These are phyloP conservation scores for Globisporangium abappressorium DNA, from an alignment of 352 stramenopile species.

Conservation along the genomic window DNA sequence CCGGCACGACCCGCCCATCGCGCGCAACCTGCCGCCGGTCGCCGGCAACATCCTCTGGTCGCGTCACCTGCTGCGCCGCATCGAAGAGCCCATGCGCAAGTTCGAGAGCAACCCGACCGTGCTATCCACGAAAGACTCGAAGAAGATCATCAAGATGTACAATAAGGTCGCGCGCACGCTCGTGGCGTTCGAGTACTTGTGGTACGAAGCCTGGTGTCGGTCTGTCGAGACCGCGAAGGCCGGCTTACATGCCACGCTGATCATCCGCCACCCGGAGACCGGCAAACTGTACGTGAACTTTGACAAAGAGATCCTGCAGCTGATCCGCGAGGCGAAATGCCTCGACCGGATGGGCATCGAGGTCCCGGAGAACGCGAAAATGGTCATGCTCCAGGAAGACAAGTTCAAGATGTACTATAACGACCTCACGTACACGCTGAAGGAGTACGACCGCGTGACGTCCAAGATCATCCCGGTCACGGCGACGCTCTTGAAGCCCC, in stretches of 20 bases:
- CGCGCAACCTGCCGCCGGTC: constrained; percentile 79
- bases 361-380: constrained; percentile 77
- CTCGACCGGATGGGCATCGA: constrained; percentile 81
- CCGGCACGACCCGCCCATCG: constrained; percentile 79
- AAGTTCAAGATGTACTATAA: constrained; percentile 89
- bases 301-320: constrained; percentile 85
- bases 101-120: constrained; percentile 85
- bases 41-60: constrained; percentile 87
- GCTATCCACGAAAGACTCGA: constrained; percentile 83
- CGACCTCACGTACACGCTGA: constrained; percentile 73
- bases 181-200: constrained; percentile 89
- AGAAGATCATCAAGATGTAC: constrained; percentile 91
- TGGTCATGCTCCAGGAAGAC: constrained; percentile 84
- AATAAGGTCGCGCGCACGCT: constrained; percentile 88
- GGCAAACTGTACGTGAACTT: constrained; percentile 86
- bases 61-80: constrained; percentile 77
- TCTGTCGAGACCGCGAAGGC: constrained; percentile 76
- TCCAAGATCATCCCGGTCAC: constrained; percentile 75
- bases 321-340: constrained; percentile 85
- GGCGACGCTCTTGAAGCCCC: constrained; percentile 46
- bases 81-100: constrained; percentile 87
- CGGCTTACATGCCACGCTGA: constrained; percentile 77
- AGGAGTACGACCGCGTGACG: constrained; percentile 78
- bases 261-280: constrained; percentile 77
- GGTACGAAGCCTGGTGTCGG: constrained; percentile 86